phyloP scores from a whole-genome alignment of 2,329 filamentous ascomycete species.

The Metarhizium anisopliae region DNA sequence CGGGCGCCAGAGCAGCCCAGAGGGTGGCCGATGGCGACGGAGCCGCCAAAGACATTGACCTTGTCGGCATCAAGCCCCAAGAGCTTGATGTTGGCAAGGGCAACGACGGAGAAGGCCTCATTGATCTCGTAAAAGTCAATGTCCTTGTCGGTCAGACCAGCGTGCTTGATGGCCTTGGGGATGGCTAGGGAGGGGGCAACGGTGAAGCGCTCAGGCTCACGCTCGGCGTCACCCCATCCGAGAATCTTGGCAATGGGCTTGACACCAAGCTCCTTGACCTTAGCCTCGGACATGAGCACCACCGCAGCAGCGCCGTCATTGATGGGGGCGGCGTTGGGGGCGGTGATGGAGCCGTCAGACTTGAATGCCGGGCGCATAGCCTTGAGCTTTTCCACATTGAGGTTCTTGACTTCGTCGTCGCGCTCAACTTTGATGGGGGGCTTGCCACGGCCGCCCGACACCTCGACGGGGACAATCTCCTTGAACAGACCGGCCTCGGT shows the following conservation, averaged over 20 bases:
- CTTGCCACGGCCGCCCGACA: slow-evolving; percentile 85
- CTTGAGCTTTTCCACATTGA: slow-evolving; percentile 75
- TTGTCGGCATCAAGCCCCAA: slow-evolving; percentile 71
- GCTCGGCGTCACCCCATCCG: slow-evolving; percentile 91
- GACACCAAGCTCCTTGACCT: slow-evolving; percentile 82
- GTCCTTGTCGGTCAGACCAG: slow-evolving; percentile 65
- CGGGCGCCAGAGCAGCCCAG: slow-evolving; percentile 89
- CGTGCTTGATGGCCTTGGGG: slow-evolving; percentile 95
- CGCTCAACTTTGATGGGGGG: slow-evolving; percentile 68
- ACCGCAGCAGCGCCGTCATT: slow-evolving; percentile 91
- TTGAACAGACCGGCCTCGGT: slow-evolving; percentile 73
- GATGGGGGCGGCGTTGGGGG: slow-evolving; percentile 91
- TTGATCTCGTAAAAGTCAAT: slow-evolving; percentile 98
- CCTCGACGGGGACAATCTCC: slow-evolving; percentile 85
- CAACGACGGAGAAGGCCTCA: slow-evolving; percentile 96
- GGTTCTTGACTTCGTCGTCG: slow-evolving; percentile 95
- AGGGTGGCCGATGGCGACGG: slow-evolving; percentile 92
- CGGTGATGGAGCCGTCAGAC: slow-evolving; percentile 81
- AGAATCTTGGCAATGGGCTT: slow-evolving; percentile 94
- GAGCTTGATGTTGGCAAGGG: slow-evolving; percentile 92
- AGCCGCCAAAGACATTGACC: slow-evolving; percentile 92
- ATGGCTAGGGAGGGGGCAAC: slow-evolving; percentile 88
- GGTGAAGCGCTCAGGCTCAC: slow-evolving; percentile 91
- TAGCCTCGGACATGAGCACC: slow-evolving; percentile 88
- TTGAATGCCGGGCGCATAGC: slow-evolving; percentile 78